These are phyloP conservation scores for Colletotrichum sansevieriae DNA, from an alignment of 2,329 filamentous ascomycete genomes.

Conservation along the genomic window DNA sequence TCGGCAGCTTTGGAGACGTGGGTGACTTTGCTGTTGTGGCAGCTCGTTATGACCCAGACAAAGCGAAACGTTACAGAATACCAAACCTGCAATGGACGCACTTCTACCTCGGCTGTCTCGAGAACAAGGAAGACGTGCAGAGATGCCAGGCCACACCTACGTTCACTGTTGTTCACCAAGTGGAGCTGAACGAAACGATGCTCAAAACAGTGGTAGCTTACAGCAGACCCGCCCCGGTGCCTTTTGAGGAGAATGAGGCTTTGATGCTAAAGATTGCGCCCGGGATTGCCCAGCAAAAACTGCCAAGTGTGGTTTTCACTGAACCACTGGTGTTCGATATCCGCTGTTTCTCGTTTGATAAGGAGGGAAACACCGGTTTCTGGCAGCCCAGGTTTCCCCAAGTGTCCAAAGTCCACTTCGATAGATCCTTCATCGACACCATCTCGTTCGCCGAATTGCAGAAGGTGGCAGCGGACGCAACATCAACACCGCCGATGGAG, in stretches of 20 bases:
- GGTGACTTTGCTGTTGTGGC: constrained; percentile 87
- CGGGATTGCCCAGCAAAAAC: constrained; percentile 56
- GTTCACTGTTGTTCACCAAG: constrained; percentile 76
- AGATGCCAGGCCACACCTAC: constrained; percentile 65
- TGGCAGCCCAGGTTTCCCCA: constrained; percentile 83
- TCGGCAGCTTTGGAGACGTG: constrained; percentile 82
- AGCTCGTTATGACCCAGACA: constrained; percentile 75
- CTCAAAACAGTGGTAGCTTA: constrained; percentile 64
- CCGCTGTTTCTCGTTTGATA: constrained; percentile 84
- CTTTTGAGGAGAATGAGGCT: constrained; percentile 52
- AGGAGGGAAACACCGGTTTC: constrained; percentile 75
- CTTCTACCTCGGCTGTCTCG: constrained; percentile 83
- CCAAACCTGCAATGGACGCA: constrained; percentile 78
- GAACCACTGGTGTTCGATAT: constrained; percentile 84
- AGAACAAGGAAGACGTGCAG: constrained; percentile 73
- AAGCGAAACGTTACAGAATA: constrained; percentile 68
- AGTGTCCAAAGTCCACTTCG: constrained; percentile 82
- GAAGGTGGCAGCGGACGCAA: constrained; percentile 70
- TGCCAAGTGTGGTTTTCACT: constrained; percentile 70
- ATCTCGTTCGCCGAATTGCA: constrained; percentile 80
- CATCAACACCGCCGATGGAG: constrained; percentile 61
- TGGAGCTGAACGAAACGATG: constrained; percentile 67
- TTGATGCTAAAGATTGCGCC: constrained; percentile 63
- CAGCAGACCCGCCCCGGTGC: constrained; percentile 59
- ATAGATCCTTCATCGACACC: constrained; percentile 77